Conservation (phyloP, 2,329 filamentous ascomycete species). For the Bipolaris gigantea region DNA sequence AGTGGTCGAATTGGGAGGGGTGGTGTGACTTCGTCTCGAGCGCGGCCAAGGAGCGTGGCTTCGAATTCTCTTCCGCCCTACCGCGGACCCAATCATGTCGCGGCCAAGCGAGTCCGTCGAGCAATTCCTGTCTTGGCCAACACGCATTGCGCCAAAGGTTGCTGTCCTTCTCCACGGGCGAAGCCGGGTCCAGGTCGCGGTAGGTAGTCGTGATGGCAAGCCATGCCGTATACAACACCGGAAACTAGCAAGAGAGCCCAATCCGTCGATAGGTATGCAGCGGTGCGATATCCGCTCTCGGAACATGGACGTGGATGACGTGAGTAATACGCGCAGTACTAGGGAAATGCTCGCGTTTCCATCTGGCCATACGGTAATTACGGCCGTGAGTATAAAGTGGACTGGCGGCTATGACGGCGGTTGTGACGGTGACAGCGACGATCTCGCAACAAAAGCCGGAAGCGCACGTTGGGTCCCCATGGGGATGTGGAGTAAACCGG, state of each 20-base stretch:
- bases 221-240: neutral
- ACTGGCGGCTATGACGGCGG: neutral
- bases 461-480: constrained; percentile 11
- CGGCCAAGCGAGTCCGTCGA: constrained; percentile 19
- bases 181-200: constrained; percentile 12
- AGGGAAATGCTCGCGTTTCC: constrained; percentile 10
- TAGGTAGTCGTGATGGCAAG: constrained; percentile 1
- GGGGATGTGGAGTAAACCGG: constrained; percentile 16
- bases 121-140: constrained; percentile 17
- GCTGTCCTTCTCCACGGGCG: constrained; percentile 13
- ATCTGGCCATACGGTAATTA: neutral
- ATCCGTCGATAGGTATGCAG: constrained; percentile 4
- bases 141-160: neutral
- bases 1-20: constrained; percentile 7
- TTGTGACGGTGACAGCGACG: neutral
- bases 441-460: neutral
- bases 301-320: neutral
- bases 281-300: constrained; percentile 3
- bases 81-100: constrained; percentile 14
- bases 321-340: constrained; percentile 2
- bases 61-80: constrained; percentile 1
- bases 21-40: constrained; percentile 24
- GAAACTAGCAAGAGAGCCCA: constrained; percentile 6
- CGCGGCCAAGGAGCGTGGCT: constrained; percentile 6
- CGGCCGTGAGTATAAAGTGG: constrained; percentile 1